Percentiles rank a stretch among this genome's conserved stretches.
These are phyloP conservation scores for Croton laevigatus DNA, from an alignment of 441 rosid species.

Conservation along the genomic window DNA sequence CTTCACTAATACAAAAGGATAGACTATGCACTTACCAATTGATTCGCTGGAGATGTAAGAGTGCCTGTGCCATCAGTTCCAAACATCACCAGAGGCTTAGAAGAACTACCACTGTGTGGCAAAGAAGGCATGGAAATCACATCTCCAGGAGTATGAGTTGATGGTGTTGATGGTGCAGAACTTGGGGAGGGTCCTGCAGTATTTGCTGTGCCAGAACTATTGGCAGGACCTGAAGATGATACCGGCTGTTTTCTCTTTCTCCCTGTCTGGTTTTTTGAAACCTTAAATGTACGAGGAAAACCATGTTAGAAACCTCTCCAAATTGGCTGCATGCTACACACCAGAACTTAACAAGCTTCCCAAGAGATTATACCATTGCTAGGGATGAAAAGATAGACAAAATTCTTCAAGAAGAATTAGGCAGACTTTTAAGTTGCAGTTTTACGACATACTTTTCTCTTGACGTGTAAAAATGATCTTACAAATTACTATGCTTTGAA, in stretches of 20 bases:
- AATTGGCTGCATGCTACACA: background rate
- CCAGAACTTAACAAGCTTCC: conserved; percentile 1
- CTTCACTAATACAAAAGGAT: conserved; percentile 25
- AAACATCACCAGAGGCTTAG: conserved; percentile 64
- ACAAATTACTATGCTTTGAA: background rate
- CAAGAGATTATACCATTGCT: background rate
- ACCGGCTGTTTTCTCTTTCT: conserved; percentile 83
- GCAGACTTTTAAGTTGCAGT: background rate
- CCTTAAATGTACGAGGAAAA: conserved; percentile 48
- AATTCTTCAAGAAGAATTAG: background rate
- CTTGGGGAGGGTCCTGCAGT: conserved; percentile 83
- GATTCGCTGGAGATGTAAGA: conserved; percentile 76
- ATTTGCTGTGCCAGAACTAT: conserved; percentile 78
- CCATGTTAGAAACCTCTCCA: conserved; percentile 32
- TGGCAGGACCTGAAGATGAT: conserved; percentile 83
- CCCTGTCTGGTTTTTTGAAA: conserved; percentile 67
- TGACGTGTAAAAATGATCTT: background rate
- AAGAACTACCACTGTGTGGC: conserved; percentile 69
- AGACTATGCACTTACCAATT: conserved; percentile 55
- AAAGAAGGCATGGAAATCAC: conserved; percentile 71
- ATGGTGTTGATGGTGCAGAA: conserved; percentile 88
- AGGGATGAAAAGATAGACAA: background rate
- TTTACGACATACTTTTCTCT: background rate
- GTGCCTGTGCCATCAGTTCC: conserved; percentile 66
- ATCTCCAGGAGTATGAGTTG: conserved; percentile 90